A percentile compares a stretch with the other conserved stretches of the same genome.
These are phyloP conservation scores for Fusarium burgessii DNA, from an alignment of 2,329 filamentous ascomycete species.

Conservation along the genomic window DNA sequence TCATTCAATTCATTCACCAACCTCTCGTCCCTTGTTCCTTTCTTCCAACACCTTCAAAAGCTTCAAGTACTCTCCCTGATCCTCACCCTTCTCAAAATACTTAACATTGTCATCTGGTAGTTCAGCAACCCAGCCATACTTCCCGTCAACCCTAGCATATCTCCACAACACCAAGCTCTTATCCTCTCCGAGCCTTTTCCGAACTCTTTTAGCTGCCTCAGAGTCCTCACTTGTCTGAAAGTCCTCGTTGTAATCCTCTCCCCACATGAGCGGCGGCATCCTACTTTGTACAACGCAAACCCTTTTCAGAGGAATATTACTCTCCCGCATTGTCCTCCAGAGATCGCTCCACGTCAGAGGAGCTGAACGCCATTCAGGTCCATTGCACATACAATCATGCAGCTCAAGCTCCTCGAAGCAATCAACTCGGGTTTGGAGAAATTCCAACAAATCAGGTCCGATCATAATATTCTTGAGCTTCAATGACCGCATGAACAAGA, in stretches of 20 bases:
- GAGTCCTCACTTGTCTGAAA: neutral
- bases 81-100: neutral
- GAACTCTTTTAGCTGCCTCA: neutral
- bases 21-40: rapidly evolving
- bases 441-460: neutral
- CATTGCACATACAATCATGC: neutral
- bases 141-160: neutral
- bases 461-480: neutral
- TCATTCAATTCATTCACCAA: neutral
- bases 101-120: neutral
- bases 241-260: neutral
- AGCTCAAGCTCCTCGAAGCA: neutral
- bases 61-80: neutral
- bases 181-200: neutral
- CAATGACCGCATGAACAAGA: neutral
- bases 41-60: neutral
- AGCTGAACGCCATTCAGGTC: rapidly evolving
- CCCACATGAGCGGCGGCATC: neutral
- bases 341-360: neutral
- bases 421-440: neutral
- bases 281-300: neutral
- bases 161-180: neutral
- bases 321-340: neutral
- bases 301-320: rapidly evolving
- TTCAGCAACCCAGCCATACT: neutral